Percentiles rank a stretch among this genome's conserved stretches.
These are phyloP conservation scores for Linum usitatissimum DNA, from an alignment of 345 rosid genomes.

Conservation along the genomic window DNA sequence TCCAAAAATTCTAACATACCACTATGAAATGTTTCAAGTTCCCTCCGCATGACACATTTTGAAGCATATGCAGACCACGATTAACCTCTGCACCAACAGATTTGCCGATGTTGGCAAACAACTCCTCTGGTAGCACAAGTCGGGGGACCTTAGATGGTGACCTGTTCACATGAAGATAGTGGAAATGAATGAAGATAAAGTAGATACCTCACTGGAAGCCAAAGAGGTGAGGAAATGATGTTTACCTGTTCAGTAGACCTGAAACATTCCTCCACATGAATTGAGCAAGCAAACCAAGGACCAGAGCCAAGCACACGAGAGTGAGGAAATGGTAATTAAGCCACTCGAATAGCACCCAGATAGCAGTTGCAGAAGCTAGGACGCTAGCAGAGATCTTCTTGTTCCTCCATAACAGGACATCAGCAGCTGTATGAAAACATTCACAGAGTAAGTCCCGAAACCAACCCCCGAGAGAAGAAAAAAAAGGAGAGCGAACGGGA, in stretches of 20 bases:
- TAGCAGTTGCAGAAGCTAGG: conserved; percentile 53
- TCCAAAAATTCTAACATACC: conserved; percentile 29
- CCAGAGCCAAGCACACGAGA: conserved; percentile 47
- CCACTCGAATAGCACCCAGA: conserved; percentile 94
- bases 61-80: conserved; percentile 52
- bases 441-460: conserved; percentile 2
- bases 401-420: conserved; percentile 94
- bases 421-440: conserved; percentile 63
- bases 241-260: conserved; percentile 55
- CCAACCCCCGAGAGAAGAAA: background rate
- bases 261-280: conserved; percentile 77
- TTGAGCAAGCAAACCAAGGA: conserved; percentile 75
- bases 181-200: conserved; percentile 3
- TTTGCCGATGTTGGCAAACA: conserved; percentile 60
- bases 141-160: conserved; percentile 62
- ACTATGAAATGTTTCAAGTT: conserved; percentile 64
- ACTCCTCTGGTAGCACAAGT: conserved; percentile 54
- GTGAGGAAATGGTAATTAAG: conserved; percentile 74
- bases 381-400: conserved; percentile 81
- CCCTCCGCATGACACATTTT: conserved; percentile 66
- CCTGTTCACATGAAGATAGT: conserved; percentile 28
- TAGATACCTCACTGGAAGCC: background rate
- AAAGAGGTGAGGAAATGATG: background rate
- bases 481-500: background rate
- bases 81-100: conserved; percentile 59